These are phyloP conservation scores for Aspergillus incahuasiensis DNA, from an alignment of 495 filamentous ascomycete species.

Conservation along the genomic window DNA sequence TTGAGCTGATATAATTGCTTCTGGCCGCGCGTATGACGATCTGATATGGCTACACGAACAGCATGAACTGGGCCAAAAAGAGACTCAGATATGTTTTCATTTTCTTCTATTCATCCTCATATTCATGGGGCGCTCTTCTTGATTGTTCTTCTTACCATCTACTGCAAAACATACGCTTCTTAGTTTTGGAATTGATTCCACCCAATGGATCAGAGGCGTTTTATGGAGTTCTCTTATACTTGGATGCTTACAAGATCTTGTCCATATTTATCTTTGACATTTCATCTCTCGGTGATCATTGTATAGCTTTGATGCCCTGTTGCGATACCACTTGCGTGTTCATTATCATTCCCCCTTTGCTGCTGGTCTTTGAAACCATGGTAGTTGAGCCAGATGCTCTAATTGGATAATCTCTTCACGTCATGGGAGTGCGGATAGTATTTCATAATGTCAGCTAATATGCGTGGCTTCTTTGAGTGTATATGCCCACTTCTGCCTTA, in stretches of 20 bases:
- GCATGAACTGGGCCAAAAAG: constrained; percentile 14
- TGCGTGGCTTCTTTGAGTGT: neutral
- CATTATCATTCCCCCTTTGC: constrained; percentile 12
- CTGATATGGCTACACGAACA: constrained; percentile 20
- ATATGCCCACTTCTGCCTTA: neutral
- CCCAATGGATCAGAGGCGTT: constrained; percentile 17
- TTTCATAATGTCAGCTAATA: constrained; percentile 20
- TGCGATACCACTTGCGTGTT: constrained; percentile 19
- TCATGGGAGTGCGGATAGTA: constrained; percentile 9
- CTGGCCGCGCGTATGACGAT: neutral
- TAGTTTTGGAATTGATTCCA: constrained; percentile 3
- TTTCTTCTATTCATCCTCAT: constrained; percentile 15
- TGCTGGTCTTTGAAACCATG: constrained; percentile 10
- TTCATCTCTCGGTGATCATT: constrained; percentile 12
- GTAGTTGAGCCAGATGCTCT: neutral
- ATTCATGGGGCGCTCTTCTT: constrained; percentile 16
- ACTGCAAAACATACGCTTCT: constrained; percentile 1
- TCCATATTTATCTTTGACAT: constrained; percentile 2
- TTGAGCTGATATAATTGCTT: neutral
- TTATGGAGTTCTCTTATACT: neutral
- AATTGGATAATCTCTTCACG: constrained; percentile 11
- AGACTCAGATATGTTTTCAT: constrained; percentile 17
- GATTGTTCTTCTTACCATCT: constrained; percentile 7
- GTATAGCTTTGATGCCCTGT: constrained; percentile 14
- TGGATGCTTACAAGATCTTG: too few species aligned